Percentiles rank a stretch among this genome's conserved stretches.
Evolutionary conservation across 2,329 filamentous ascomycete genomes (phyloP).

Genomic region (Cordyceps fumosorosea): DNA sequence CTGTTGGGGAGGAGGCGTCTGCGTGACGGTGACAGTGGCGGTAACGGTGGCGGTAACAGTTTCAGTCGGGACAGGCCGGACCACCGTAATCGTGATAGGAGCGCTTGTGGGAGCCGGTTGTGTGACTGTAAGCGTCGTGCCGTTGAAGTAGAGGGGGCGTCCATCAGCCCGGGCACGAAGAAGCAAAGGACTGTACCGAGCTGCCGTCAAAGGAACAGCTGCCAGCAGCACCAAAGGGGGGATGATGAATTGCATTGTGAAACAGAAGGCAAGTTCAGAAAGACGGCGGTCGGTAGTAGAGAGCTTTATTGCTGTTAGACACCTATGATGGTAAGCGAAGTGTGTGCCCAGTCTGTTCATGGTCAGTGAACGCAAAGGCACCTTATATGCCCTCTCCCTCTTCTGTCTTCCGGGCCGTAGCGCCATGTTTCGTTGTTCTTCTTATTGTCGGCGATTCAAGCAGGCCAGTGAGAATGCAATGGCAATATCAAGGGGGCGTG

Average conservation of each 20-base stretch:
- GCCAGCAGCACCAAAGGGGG: conserved; percentile 22
- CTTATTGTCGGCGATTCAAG: conserved; percentile 1
- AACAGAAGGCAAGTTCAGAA: background rate
- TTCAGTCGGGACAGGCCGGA: background rate
- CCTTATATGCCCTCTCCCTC: background rate
- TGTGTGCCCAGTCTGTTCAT: background rate
- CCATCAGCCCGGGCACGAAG: conserved; percentile 18
- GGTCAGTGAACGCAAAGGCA: background rate
- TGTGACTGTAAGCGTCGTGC: conserved; percentile 21
- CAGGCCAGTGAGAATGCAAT: conserved; percentile 13
- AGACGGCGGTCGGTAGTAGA: background rate
- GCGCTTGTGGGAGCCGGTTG: background rate
- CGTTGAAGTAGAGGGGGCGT: conserved; percentile 25
- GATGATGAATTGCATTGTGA: conserved; percentile 21
- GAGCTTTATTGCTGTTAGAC: no score
- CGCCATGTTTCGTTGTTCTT: background rate
- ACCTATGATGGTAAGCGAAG: background rate
- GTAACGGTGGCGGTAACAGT: conserved; percentile 18
- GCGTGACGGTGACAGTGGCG: conserved; percentile 17
- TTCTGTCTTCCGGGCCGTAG: background rate
- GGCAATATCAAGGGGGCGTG: conserved; percentile 13
- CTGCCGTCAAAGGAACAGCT: conserved; percentile 21
- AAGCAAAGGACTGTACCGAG: conserved; percentile 19
- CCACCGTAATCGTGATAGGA: conserved; percentile 8
- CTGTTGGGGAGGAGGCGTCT: background rate